Evolutionary conservation across 1,139 yeast genomes (phyloP).

Genomic region (Yamadazyma buinensis): DNA sequence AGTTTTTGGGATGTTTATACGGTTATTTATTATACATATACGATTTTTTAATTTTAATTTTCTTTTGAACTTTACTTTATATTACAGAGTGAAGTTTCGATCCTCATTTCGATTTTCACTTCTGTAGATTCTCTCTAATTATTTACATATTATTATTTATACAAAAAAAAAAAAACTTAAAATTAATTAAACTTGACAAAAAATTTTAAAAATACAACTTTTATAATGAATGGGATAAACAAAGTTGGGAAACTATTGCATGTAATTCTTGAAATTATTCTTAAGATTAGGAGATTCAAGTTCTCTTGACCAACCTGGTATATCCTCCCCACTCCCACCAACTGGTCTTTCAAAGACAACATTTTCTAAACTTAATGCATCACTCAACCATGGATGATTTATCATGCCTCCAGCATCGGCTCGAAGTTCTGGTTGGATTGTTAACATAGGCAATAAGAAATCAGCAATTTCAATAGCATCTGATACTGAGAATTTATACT

Average conservation of each 20-base stretch:
- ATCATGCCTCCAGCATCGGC: conserved; percentile 83
- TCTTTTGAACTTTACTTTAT: no score
- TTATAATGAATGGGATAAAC: no score
- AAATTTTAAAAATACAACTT: no score
- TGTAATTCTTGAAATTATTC: conserved; percentile 5
- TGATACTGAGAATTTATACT: conserved; percentile 58
- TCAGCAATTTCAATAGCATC: conserved; percentile 57
- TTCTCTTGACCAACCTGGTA: conserved; percentile 67
- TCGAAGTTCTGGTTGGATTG: conserved; percentile 62
- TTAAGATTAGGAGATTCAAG: conserved; percentile 8
- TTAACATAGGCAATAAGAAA: conserved; percentile 71
- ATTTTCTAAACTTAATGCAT: conserved; percentile 57
- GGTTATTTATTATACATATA: no score
- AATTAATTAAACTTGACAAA: no score
- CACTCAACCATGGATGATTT: conserved; percentile 74
- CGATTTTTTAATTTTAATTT: no score
- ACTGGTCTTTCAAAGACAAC: conserved; percentile 53
- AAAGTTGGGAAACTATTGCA: conserved; percentile 2
- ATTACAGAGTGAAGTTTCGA: no score
- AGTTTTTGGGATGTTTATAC: no score
- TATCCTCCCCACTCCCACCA: conserved; percentile 67
- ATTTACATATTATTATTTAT: no score
- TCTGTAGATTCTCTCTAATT: no score
- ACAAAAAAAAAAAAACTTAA: no score
- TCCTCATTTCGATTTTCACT: no score